Evolutionary conservation across 768 basidiomycete genomes (phyloP), one percentile per base, ranked within the genome.

Genomic region (Mycena rebaudengoi): DNA sequence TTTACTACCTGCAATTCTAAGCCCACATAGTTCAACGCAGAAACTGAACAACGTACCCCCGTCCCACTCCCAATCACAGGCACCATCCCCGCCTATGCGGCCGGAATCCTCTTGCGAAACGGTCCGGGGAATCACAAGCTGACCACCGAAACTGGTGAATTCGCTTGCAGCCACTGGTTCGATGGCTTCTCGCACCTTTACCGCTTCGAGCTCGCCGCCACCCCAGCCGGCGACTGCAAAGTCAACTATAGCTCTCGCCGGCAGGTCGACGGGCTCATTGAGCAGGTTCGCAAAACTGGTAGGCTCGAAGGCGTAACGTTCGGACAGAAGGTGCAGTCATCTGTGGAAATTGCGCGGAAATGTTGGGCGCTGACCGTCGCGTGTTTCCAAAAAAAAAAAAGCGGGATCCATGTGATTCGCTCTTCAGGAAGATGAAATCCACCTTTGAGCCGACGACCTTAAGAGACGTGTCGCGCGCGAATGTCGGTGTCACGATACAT

Each of bases 101-200:
- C 70, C 3, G 80, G 80, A 6, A 72, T 71, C 20, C 71, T 81
- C 20, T 78, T 81, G 61, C 67, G 80, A 29, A 81, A 78, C 5
- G 80, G 80, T 7, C 80, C 80, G 10, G 79, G 78, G 6, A 44
- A 32, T 25, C 41, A 55, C 53, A 55, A 44, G 30, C 20, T 49
- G 28, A 30, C 46, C 46, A 49, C 46, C 7, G n/a, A 49, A 16
- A 30, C 29, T 30, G 49, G 49, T 11, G 49, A 50, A 23, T 50
- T 50, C 14, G 30, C 49, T 21, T 50, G 49, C 32, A 50, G 49
- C 30, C 49, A 50, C 35, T 50, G 79, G 80, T 81, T 81, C 55
- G 80, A 81, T 51, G 80, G 80, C 26, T 74, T 82, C 46, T 73
- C 76, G 18, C 73, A 78, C 63, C 75, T 75, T 66, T 79, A 81